Base-by-base conservation (phyloP, 345 rosid species). In the Lumnitzera littorea region DNA sequence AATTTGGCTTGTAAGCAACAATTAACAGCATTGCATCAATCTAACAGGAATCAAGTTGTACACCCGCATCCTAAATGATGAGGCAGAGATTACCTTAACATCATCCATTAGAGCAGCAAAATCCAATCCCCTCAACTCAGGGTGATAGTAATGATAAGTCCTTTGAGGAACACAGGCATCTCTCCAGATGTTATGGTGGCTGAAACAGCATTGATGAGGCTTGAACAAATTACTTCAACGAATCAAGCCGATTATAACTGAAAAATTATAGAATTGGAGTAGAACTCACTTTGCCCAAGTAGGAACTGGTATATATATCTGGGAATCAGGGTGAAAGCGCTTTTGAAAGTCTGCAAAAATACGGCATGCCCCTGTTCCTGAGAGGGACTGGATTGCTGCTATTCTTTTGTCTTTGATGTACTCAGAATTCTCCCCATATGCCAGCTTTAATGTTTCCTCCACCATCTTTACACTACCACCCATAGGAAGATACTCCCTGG, bases 401-500 rank as follows among this genome's bases (percentile, higher is more conserved):
- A 92, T 78, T 76, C 82, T 83, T 78, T 82, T 92, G 41, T 87
- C 98, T 74, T 84, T 80, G 62, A 92, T 63, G 58, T 79, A 78
- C 64, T 89, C 94, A 24, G 94, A 89, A 55, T 81, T 71, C 68
- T 89, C 91, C 12, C 98, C 96, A 71, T 92, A 89, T 17, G 98
- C 96, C 70, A 92, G 77, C 81, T 92, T 92, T 74, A 92, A 70
- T 29, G 96, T 85, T 73, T 84, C 94, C 60, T 87, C 91, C 60
- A 89, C 84, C 98, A 89, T 92, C 29, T 84, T 82, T 60, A 79
- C 79, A 75, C 96, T 89, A 54, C 96, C 98, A 58, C 98, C 98
- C 96, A 92, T 92, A 10, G 98, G 96, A 74, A 92, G 98, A 66
- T 92, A 92, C 76, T 92, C 98, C 98, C 98, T 92, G 69, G 15